Base-by-base conservation (phyloP, 768 basidiomycete species). In the Fomitopsis pulvina region DNA sequence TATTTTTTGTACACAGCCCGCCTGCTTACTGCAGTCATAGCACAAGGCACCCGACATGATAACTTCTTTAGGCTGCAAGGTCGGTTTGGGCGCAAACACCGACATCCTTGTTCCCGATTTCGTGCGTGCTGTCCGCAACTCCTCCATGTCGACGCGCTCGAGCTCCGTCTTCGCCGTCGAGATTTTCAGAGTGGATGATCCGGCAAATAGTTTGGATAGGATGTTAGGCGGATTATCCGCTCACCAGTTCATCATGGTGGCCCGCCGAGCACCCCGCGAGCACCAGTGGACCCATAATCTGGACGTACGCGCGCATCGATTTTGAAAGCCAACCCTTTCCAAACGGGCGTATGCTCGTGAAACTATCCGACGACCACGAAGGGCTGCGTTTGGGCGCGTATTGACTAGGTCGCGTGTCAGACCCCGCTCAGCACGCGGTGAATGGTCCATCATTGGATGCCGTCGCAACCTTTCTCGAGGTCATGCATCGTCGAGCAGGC, bases 231-330 rank as follows among this genome's bases (percentile, higher is more conserved):
- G 28, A 21, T 21, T 29, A 18, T 49, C 39, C 39, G 38, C 12
- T 4, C 34, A 49, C 27, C 48, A 41, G 40, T 49, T 41, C 48
- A 41, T 49, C 28, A 30, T 49, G 12, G 26, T 28, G n/a, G n/a
- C n/a, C n/a, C 10, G 21, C 48, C 22, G 27, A 41, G n/a, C 39
- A 38, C 24, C 2, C 42, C 25, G n/a, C 39, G n/a, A 21, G 38
- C 6, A 41, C 10, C 25, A 28, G 16, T 12, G 30, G 34, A 6
- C 3, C 28, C n/a, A 18, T 10, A 9, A 3, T 29, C 11, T n/a
- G n/a, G 14, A 41, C 46, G 7, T 49, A 28, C 24, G 4, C 32
- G 14, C 48, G 48, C 39, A 21, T 49, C 24, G 38, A 49, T 16
- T 49, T 49, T 18, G 22, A 11, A 11, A n/a, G 30, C 10, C 3